Base-by-base conservation (phyloP, 495 filamentous ascomycete species). In the Clohesyomyces aquaticus region DNA sequence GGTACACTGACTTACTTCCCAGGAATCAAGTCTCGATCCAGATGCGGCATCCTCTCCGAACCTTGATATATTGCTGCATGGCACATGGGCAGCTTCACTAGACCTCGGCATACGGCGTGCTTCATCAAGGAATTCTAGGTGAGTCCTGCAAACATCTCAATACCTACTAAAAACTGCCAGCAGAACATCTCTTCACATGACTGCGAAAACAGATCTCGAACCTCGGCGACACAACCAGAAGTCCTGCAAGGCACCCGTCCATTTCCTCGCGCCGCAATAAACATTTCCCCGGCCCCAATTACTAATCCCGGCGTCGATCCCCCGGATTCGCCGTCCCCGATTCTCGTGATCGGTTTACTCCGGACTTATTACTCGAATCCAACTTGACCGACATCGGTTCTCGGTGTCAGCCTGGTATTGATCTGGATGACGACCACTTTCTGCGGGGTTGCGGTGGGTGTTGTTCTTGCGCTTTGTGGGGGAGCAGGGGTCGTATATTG, bases 221-320 rank as follows among this genome's bases (percentile, higher is more conserved):
- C 50, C 50, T 32, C 25, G 10, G 25, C 23, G 9, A 1, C 25
- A 3, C 47, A 11, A 38, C 6, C 14, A 14, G 14, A 38, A 38
- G 14, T 38, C 6, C 32, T 38, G 32, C 32, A 38, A 14, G 32
- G 32, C 32, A 38, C 32, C 32, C 32, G 32, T 6, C 32, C 32
- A 6, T 38, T 6, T 38, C 6, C 14, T 14, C 32, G 32, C 32
- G 14, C 14, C 14, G 32, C 6, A 38, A 25, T 22, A 4, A 16
- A 18, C 14, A 21, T 21, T 46, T 46, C 42, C n/a, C 42, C n/a
- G n/a, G 42, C 14, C n/a, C 42, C 42, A 16, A 46, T 18, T 16
- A 46, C 42, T 42, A 42, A 50, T 16, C 50, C 50, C 50, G 25
- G 23, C 50, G 50, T 12, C 50, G 50, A 53, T 53, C 50, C 50